Evolutionary conservation across 768 basidiomycete genomes (phyloP).

Genomic region (Strobilomyces confusus): DNA sequence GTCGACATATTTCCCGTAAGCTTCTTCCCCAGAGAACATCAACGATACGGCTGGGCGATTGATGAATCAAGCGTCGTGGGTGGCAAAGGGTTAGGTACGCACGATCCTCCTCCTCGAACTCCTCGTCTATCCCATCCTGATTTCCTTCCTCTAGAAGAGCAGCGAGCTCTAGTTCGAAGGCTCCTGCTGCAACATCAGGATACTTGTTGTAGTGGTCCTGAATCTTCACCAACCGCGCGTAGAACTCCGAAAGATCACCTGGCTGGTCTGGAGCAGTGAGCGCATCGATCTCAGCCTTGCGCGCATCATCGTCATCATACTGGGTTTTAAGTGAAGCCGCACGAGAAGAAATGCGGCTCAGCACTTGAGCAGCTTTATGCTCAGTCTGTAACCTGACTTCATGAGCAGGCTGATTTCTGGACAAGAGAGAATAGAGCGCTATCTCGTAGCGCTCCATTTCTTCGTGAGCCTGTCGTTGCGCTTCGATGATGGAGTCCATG

Average conservation of each 20-base stretch:
- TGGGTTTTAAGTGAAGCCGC: conserved; percentile 59
- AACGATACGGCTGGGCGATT: conserved; percentile 60
- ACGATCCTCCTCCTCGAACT: conserved; percentile 84
- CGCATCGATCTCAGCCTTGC: conserved; percentile 62
- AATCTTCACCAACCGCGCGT: conserved; percentile 91
- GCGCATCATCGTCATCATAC: conserved; percentile 74
- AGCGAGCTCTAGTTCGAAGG: conserved; percentile 81
- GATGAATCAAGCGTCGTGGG: conserved; percentile 7
- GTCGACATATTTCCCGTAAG: conserved; percentile 92
- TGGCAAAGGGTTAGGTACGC: conserved; percentile 32
- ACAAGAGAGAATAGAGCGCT: conserved; percentile 79
- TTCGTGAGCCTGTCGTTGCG: conserved; percentile 94
- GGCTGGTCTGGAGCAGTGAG: conserved; percentile 57
- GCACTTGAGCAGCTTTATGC: conserved; percentile 87
- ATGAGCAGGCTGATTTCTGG: conserved; percentile 59
- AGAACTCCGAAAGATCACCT: conserved; percentile 89
- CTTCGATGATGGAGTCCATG: conserved; percentile 93
- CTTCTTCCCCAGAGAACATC: conserved; percentile 95
- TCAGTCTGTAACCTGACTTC: conserved; percentile 69
- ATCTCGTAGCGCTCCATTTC: conserved; percentile 91
- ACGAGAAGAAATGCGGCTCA: conserved; percentile 76
- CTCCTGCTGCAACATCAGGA: conserved; percentile 80
- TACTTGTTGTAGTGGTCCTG: conserved; percentile 96
- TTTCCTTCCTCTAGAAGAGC: conserved; percentile 74
- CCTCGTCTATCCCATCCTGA: conserved; percentile 64